Base-by-base conservation (phyloP, 2,329 filamentous ascomycete genomes). In the Sporothrix protearum region DNA sequence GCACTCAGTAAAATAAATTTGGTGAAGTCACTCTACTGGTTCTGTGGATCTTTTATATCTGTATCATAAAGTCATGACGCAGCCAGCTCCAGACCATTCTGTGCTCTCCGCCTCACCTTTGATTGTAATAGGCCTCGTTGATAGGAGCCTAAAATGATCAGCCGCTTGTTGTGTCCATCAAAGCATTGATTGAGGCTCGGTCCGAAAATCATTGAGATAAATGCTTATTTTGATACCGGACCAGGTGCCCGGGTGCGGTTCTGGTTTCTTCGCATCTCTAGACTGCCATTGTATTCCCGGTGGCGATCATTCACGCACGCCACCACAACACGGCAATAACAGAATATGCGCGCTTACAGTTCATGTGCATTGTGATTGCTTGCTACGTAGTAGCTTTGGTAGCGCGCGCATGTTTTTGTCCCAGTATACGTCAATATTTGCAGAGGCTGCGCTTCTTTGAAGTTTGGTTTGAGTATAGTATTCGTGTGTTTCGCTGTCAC, bases 231-330 rank as follows among this genome's bases (percentile, higher is more conserved):
- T 61, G 30, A 39, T 39, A 61, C 30, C 19, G 55, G 30, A 16
- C 55, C 16, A 61, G 8, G 55, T 64, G 59, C 22, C 36, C 36
- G 22, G 36, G 8, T 10, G 36, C 12, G 8, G n/a, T 6, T 45
- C 59, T 10, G 10, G 16, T 19, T 45, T 45, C 36, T 22, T 64
- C 59, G 42, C 12, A 25, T 67, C 63, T 28, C 36, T 42, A 16
- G 61, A 66, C 49, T 42, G 10, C 61, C 61, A 33, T 47, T 12
- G 4, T 14, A 22, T 47, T 30, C 42, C 61, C 39, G 25, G 42
- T n/a, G 45, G 14, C 63, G 63, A 67, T 67, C 63, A n/a, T 49
- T 28, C 45, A 49, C 28, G 42, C 63, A 28, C n/a, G 16, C 63
- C 63, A n/a, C 14, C 42, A 33, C 36, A 49, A 33, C 59, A 28